Evolutionary conservation across 164 flowering plant species (phyloP).

Genomic region (Vitis labrusca): DNA sequence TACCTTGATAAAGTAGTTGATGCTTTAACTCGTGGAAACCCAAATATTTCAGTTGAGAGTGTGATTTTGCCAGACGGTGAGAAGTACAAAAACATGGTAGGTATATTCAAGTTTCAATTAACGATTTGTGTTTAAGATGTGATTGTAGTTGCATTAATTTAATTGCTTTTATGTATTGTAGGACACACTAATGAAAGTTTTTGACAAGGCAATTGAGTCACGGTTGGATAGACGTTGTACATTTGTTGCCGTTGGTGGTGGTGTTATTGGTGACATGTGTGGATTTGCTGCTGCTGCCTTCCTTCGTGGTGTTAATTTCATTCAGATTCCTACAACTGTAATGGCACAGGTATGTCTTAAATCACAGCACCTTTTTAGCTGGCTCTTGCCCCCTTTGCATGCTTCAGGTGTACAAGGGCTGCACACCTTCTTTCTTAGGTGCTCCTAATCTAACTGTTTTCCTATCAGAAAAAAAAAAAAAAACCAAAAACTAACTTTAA

Average conservation of each 20-base stretch:
- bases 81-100: conserved; percentile 89
- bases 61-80: conserved; percentile 98
- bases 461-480: no score
- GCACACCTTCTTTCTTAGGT: no score
- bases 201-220: conserved; percentile 95
- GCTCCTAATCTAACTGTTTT: no score
- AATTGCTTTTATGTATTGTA: conserved; percentile 17
- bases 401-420: no score
- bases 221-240: conserved; percentile 83
- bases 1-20: conserved; percentile 78
- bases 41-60: conserved; percentile 76
- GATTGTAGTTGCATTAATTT: not conserved
- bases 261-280: conserved; percentile 99
- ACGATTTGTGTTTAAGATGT: not conserved
- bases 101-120: conserved; percentile 9
- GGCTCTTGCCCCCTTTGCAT: no score
- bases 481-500: no score
- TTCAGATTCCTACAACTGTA: conserved; percentile 98
- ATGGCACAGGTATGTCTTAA: conserved; percentile 86
- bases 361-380: not conserved
- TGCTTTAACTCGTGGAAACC: conserved; percentile 77
- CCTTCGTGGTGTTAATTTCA: conserved; percentile 96
- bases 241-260: conserved; percentile 99
- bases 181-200: conserved; percentile 95
- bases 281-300: conserved; percentile 96